Conservation (phyloP, 108 stramenopile genomes). For the Bacterosira constricta region DNA sequence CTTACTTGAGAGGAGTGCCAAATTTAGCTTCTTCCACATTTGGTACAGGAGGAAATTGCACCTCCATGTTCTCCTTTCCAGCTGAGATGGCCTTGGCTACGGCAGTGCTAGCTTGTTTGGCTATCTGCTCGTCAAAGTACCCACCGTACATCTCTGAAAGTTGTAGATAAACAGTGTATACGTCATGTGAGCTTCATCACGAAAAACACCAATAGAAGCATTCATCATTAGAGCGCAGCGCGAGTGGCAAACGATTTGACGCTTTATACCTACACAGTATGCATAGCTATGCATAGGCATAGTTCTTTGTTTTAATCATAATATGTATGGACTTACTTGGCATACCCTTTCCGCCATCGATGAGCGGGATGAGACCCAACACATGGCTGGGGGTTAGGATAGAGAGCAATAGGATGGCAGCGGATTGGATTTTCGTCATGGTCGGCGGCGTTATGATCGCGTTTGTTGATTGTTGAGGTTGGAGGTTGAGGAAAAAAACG, state of each 20-base stretch:
- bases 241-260: too few species aligned
- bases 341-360: slow-evolving; percentile 82
- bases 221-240: too few species aligned
- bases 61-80: slow-evolving; percentile 76
- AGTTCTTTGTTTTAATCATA: too few species aligned
- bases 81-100: slow-evolving; percentile 68
- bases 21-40: slow-evolving; percentile 85
- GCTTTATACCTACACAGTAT: too few species aligned
- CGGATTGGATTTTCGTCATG: too few species aligned
- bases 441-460: too few species aligned
- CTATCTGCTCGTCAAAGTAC: slow-evolving; percentile 81
- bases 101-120: slow-evolving; percentile 70
- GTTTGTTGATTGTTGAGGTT: too few species aligned
- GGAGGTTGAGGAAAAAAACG: too few species aligned
- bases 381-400: neutral
- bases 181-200: too few species aligned
- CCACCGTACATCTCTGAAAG: slow-evolving; percentile 65
- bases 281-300: too few species aligned
- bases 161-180: too few species aligned
- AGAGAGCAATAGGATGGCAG: neutral
- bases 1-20: slow-evolving; percentile 79
- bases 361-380: slow-evolving; percentile 48
- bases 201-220: too few species aligned
- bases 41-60: slow-evolving; percentile 82
- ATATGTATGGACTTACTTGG: slow-evolving; percentile 40